Base-by-base conservation (phyloP, 169 alveolate genomes). In the Plasmodium billcollinsi region DNA sequence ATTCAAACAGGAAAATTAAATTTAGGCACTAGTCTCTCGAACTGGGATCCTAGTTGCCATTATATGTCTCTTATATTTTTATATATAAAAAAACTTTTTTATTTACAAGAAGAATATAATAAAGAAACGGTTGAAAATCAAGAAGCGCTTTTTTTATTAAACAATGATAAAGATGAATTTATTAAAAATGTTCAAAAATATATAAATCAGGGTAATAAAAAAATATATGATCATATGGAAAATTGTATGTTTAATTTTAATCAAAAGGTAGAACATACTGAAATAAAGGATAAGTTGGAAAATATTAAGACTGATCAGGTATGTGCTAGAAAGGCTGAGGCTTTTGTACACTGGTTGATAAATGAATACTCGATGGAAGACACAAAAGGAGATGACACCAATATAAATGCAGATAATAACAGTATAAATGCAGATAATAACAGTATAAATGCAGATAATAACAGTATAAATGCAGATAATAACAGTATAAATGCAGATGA, bases 341-440 rank as follows among this genome's bases (percentile, higher is more conserved):
- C 89, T 4, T 78, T 78, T 71, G 65, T 78, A 63, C 89, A 78
- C 70, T 78, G 89, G 89, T 43, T 78, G n/a, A 15, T 78, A 3
- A 78, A 78, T 61, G 89, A 78, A 20, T 78, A 52, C 54, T 20
- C 86, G 6, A 21, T 18, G 21, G 71, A 62, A 62, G 24, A 15
- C n/a, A 54, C 62, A 15, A 14, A 14, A 1, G 26, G 5, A 29
- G 24, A 33, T 24, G 86, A 43, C 33, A 54, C 3, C 14, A 2
- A 54, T 8, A 1, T n/a, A 21, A 6, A 5, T 15, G 5, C 4
- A n/a, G 14, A 18, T 11, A 0, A 56, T 1, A 14, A 5, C 14
- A 12, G 0, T 56, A 56, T 15, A 56, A n/a, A 56, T 12, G 21
- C 9, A 56, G 65, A 56, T 2, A 7, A 56, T 0, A 56, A 56